Base-by-base conservation (phyloP, 177 flowering plant species). In the Telopea speciosissima region DNA sequence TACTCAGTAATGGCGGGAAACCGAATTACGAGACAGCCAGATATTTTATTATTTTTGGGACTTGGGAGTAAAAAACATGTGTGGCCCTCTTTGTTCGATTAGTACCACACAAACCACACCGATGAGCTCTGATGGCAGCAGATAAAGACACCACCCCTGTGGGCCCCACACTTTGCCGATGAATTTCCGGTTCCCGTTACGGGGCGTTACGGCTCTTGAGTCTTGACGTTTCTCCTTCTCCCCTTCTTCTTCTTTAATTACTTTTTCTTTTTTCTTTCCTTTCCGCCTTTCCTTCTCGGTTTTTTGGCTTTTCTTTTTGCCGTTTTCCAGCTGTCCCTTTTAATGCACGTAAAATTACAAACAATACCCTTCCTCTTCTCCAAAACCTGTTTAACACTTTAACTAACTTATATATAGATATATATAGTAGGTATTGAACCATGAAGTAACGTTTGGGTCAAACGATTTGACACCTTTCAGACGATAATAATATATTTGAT, bases 101-200 rank as follows among this genome's bases (percentile, higher is more conserved):
- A 52, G 58, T n/a, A n/a, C n/a, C n/a, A n/a, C n/a, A n/a, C n/a
- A n/a, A n/a, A 19, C 58, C 58, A 52, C 58, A 19, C 17, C 9
- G 31, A 28, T 28, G 31, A 28, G 31, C 4, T 28, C 31, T 28
- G 31, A 28, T 28, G 2, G 8, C 0, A 10, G 14, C 49, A 16
- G 54, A 49, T 49, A 13, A 49, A 49, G 40, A 49, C 54, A 16
- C 54, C 11, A 16, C 54, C 61, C 24, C 66, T 36, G 66, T 25
- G 66, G 66, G 33, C 36, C 66, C 66, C 40, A n/a, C 40, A 28
- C 1, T 4, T 6, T 36, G 3, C 12, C 21, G 9, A 63, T 23
- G 66, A 12, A 28, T 63, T 63, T 6, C 66, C 36, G 66, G 42
- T 63, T 63, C 13, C 66, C 22, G 33, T 63, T 63, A 28, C 42